These are phyloP conservation scores for Fusarium caatingaense DNA, from an alignment of 2,329 filamentous ascomycete genomes.

Conservation along the genomic window DNA sequence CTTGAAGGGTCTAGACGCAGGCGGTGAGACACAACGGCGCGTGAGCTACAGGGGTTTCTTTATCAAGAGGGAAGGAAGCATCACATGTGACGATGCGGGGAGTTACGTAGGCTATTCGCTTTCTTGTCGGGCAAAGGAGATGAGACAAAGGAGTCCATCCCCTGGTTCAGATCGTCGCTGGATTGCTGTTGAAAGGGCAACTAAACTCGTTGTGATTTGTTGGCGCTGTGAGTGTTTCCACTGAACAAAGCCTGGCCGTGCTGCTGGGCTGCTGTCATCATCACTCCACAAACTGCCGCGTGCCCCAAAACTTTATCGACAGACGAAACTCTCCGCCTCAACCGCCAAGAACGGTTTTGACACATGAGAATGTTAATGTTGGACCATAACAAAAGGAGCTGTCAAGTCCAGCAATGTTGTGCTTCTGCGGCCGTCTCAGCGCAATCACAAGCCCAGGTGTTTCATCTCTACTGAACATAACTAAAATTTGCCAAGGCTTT, in stretches of 20 bases:
- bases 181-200: slow-evolving; percentile 1
- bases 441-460: slow-evolving; percentile 1
- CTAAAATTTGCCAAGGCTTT: background rate
- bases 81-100: background rate
- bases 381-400: background rate
- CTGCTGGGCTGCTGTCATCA: slow-evolving; percentile 9
- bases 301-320: background rate
- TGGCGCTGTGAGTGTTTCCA: background rate
- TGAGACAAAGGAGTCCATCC: slow-evolving; percentile 3
- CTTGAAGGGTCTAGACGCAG: slow-evolving; percentile 4
- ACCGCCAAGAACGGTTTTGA: background rate
- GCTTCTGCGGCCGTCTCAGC: background rate
- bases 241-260: background rate
- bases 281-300: background rate
- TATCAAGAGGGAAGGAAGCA: background rate
- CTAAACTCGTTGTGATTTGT: background rate
- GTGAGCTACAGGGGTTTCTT: slow-evolving; percentile 15
- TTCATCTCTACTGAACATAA: background rate
- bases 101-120: background rate
- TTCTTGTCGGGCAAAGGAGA: background rate
- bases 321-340: background rate
- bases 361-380: background rate
- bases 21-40: slow-evolving; percentile 37
- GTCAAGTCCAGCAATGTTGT: background rate
- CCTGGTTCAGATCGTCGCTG: background rate